Evolutionary conservation across 805 yeast species (phyloP).

Genomic region (Hanseniaspora jakobsenii): DNA sequence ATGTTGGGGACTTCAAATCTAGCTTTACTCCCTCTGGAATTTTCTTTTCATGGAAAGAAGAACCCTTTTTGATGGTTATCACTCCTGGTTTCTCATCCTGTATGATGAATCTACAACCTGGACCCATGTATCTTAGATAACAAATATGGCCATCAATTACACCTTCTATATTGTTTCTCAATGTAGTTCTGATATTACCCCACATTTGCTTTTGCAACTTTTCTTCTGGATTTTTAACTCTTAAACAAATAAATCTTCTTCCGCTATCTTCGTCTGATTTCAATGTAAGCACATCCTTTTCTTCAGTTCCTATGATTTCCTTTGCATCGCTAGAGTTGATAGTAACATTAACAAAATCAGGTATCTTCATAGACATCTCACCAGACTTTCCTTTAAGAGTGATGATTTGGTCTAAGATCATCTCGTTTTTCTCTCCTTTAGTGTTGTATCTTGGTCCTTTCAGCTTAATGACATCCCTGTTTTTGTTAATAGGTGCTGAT

Average conservation of each 20-base stretch:
- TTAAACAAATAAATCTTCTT: conserved; percentile 36
- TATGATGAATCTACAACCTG: conserved; percentile 85
- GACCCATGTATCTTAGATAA: conserved; percentile 81
- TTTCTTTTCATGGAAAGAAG: conserved; percentile 29
- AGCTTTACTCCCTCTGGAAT: conserved; percentile 72
- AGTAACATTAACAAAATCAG: conserved; percentile 51
- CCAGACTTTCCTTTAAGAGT: conserved; percentile 74
- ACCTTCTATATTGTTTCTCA: conserved; percentile 71
- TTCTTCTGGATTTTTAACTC: conserved; percentile 43
- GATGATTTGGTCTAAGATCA: conserved; percentile 45
- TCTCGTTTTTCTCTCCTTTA: conserved; percentile 48
- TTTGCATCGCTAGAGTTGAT: conserved; percentile 12
- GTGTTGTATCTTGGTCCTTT: conserved; percentile 46
- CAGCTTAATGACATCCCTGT: conserved; percentile 25
- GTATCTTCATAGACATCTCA: conserved; percentile 46
- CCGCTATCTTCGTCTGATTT: too few relatives aligned
- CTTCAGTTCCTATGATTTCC: background rate
- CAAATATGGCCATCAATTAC: conserved; percentile 88
- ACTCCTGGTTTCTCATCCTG: conserved; percentile 67
- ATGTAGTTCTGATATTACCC: conserved; percentile 80
- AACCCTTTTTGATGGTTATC: conserved; percentile 63
- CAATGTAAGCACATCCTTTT: too few relatives aligned
- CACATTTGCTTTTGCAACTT: conserved; percentile 76
- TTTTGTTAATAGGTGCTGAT: background rate
- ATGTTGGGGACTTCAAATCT: conserved; percentile 69